Evolutionary conservation across 2,329 filamentous ascomycete species (phyloP).

Genomic region (Fusarium tuaranense): DNA sequence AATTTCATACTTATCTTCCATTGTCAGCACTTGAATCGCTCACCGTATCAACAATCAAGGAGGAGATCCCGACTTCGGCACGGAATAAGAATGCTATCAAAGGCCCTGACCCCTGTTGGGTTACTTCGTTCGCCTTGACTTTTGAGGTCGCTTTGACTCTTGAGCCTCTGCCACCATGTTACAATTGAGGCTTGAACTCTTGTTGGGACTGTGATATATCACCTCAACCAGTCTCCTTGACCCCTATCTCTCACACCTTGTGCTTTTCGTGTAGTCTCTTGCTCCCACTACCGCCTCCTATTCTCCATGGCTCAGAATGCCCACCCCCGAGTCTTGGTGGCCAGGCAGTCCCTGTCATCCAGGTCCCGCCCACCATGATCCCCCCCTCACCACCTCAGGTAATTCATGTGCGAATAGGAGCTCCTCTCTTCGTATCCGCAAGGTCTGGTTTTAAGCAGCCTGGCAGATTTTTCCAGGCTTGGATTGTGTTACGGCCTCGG

Average conservation of each 20-base stretch:
- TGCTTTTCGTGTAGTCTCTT: neutral
- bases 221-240: neutral
- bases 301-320: conserved; percentile 5
- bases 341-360: conserved; percentile 24
- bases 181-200: neutral
- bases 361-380: conserved; percentile 15
- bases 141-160: neutral
- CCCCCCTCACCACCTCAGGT: conserved; percentile 8
- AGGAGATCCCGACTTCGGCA: conserved; percentile 3
- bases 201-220: neutral
- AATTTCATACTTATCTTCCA: neutral
- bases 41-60: conserved; percentile 9
- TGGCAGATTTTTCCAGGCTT: neutral
- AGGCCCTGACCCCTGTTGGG: neutral
- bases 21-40: neutral
- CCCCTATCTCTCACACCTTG: neutral
- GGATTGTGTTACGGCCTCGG: neutral
- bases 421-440: neutral
- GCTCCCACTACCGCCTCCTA: neutral
- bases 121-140: neutral
- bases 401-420: conserved; percentile 15
- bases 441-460: conserved; percentile 2
- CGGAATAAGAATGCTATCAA: neutral
- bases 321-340: conserved; percentile 11
- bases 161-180: neutral